Base-by-base conservation (phyloP, 495 filamentous ascomycete species). In the Penicillium malachiteum region DNA sequence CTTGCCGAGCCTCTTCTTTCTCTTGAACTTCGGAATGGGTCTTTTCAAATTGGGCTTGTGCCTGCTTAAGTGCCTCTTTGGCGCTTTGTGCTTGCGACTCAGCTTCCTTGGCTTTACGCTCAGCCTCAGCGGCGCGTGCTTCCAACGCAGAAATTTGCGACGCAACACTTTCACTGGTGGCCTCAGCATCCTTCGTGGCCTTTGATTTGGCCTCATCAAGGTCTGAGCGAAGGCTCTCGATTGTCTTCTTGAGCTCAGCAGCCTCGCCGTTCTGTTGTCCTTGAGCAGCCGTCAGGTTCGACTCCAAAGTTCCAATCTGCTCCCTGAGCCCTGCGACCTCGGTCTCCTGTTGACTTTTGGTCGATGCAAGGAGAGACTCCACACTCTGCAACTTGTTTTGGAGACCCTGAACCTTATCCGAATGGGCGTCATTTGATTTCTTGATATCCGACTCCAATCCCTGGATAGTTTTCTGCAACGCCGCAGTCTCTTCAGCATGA, bases 1-100 rank as follows among this genome's bases (percentile, higher is more conserved):
- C 72, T 51, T 81, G 75, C 44, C 81, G 81, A 57, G 87, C 82
- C 59, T 85, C 82, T 63, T 90, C 87, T 62, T 84, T 87, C 54
- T 81, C 70, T 50, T 65, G 70, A 12, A 52, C 59, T 30, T 71
- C 70, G 5, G 52, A 50, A 47, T 66, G 62, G 10, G 58, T 60
- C 58, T 68, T 71, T 40, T 52, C 66, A 21, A 67, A 60, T 43
- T 66, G 61, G 31, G 60, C 45, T 33, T 65, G 54, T 9, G 57
- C 33, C 5, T 54, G 52, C 11, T 71, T 59, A 7, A 70, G 58
- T 5, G 62, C 54, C 35, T 66, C 48, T 2, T 58, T 45, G n/a
- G 58, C 65, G 35, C 37, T 58, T 10, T 53, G 55, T 30, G 67
- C 64, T 31, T 62, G 62, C 9, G 56, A 56, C 58, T 93, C 88